Conservation (phyloP, 306 rosid genomes). For the Quercus aquifolioides region DNA sequence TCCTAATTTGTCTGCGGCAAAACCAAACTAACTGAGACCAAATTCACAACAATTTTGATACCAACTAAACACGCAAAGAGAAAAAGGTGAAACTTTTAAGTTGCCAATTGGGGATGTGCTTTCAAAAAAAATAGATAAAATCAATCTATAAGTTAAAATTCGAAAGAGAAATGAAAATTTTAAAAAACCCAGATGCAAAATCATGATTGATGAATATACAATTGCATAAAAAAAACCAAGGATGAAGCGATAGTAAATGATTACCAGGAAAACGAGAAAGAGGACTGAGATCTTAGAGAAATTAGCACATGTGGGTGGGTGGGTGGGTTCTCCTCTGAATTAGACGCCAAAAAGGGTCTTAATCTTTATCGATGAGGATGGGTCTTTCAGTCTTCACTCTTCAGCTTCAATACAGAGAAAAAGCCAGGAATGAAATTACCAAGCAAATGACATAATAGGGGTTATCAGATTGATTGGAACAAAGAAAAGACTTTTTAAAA, state of each 20-base stretch:
- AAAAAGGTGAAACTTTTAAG: neutral
- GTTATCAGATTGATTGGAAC: neutral
- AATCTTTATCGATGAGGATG: neutral
- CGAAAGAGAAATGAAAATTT: neutral
- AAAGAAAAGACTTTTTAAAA: neutral
- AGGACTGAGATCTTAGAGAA: neutral
- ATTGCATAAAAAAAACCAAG: neutral
- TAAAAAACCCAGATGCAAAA: neutral
- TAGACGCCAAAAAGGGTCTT: neutral
- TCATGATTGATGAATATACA: neutral
- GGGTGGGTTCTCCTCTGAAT: neutral
- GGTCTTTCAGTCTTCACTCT: neutral
- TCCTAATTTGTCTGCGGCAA: neutral
- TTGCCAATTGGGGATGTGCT: neutral
- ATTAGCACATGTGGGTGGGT: neutral
- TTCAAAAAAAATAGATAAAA: neutral
- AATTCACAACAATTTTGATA: neutral
- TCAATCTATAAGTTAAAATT: neutral
- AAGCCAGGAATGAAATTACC: neutral
- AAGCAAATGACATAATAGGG: too few relatives aligned
- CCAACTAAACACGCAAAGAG: neutral
- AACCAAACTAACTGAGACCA: neutral
- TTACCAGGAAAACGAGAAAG: neutral
- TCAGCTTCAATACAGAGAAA: neutral
- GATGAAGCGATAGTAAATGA: neutral